A percentile compares a stretch with the other conserved stretches of the same genome.
These are phyloP conservation scores for Biscogniauxia mediterranea DNA, from an alignment of 2,329 filamentous ascomycete genomes.

Conservation along the genomic window DNA sequence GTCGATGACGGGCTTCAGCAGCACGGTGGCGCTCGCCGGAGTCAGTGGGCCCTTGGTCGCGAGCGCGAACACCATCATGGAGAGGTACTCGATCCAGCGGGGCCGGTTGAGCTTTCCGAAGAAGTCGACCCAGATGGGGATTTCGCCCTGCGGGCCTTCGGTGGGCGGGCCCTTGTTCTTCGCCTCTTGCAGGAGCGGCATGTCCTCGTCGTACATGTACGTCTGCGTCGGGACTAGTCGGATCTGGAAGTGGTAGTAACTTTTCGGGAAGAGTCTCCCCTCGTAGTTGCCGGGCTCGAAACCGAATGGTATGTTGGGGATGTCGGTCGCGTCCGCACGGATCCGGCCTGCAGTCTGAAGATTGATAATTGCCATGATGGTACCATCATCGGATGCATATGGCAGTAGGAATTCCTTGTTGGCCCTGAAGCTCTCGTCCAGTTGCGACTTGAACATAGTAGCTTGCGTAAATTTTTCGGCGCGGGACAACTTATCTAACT, in stretches of 20 bases:
- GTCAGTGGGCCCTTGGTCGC: constrained; percentile 61
- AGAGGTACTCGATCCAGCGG: constrained; percentile 64
- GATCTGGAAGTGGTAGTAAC: constrained; percentile 63
- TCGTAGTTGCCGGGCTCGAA: constrained; percentile 71
- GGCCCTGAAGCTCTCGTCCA: constrained; percentile 54
- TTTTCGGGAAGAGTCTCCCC: constrained; percentile 64
- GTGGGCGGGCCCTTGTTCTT: constrained; percentile 40
- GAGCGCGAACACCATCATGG: constrained; percentile 60
- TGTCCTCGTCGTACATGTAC: constrained; percentile 57
- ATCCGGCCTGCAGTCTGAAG: constrained; percentile 60
- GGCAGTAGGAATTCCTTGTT: constrained; percentile 27
- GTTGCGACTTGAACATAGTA: constrained; percentile 54
- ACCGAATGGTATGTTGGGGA: constrained; percentile 65
- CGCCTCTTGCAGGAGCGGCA: constrained; percentile 40
- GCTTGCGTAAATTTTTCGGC: constrained; percentile 58
- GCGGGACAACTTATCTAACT: constrained; percentile 56
- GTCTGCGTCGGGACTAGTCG: constrained; percentile 54
- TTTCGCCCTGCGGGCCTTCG: constrained; percentile 42
- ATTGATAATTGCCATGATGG: constrained; percentile 65
- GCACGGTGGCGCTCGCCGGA: constrained; percentile 49
- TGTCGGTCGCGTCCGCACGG: constrained; percentile 49
- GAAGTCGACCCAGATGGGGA: constrained; percentile 74
- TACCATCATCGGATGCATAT: constrained; percentile 57
- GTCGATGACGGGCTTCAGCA: constrained; percentile 59
- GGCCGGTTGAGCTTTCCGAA: constrained; percentile 56